These are phyloP conservation scores for Mortierella sp. DNA, from an alignment of 371 early-diverging fungal species.

Conservation along the genomic window DNA sequence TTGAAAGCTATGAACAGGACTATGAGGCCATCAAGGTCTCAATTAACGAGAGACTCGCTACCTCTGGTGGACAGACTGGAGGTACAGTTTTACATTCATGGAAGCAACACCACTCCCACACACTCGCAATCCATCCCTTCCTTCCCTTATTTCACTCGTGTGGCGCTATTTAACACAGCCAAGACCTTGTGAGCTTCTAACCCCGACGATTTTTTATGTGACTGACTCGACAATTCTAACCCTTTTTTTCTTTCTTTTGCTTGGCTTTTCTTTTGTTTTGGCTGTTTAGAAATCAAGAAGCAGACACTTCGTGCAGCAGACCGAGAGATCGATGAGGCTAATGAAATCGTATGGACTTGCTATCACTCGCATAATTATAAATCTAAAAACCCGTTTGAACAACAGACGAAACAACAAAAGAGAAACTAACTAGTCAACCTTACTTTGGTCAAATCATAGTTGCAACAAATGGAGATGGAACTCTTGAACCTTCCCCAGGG, in stretches of 20 bases:
- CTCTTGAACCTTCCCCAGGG: constrained; percentile 80
- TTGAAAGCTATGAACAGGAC: constrained; percentile 91
- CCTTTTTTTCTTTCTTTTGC: background rate
- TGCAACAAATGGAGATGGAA: constrained; percentile 95
- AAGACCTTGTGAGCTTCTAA: no score
- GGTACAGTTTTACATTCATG: constrained; percentile 46
- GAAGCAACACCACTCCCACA: background rate
- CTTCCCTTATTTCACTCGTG: background rate
- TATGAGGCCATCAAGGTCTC: constrained; percentile 73
- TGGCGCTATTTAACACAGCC: background rate
- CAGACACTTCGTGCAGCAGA: constrained; percentile 79
- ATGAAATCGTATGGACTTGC: constrained; percentile 79
- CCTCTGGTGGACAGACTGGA: constrained; percentile 70
- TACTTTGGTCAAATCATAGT: constrained; percentile 58
- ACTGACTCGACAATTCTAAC: background rate
- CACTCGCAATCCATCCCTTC: background rate
- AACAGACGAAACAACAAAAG: no score
- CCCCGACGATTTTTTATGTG: background rate
- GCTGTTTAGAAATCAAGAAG: constrained; percentile 76
- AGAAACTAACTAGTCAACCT: no score
- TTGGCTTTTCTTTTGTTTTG: background rate
- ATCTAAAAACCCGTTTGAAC: no score
- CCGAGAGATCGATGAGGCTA: constrained; percentile 92
- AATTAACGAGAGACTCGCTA: constrained; percentile 71
- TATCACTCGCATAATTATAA: background rate